Evolutionary conservation across 805 yeast genomes (phyloP), one percentile per base, ranked within the genome.

Genomic region (Sugiyamaella valdiviana): DNA sequence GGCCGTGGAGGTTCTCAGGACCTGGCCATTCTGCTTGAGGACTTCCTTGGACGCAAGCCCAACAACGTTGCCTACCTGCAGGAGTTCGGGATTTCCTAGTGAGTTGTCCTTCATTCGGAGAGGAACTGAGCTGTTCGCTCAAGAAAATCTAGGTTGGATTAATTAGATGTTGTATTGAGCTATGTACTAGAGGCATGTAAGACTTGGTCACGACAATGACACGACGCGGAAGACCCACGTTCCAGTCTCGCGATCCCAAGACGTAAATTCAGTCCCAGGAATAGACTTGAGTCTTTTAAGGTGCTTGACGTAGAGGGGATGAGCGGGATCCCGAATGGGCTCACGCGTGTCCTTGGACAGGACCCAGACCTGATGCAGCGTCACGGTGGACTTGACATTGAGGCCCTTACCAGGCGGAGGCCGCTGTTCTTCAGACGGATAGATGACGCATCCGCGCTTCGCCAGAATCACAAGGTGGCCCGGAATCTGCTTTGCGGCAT

Each of bases 351-450:
- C 84, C 59, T 78, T 83, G 43, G 82, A 73, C n/a, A 77, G 65
- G 19, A 97, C 96, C 66, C 77, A 90, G 62, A 95, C 85, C 12
- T 83, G 82, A 57, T 83, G 86, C 45, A 89, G 66, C 1, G 91
- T 79, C 39, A 89, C 78, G 51, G 76, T 75, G 6, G 85, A 85
- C 5, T 84, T 82, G 26, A 85, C 74, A 61, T 91, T 91, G 51
- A 93, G 73, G 0, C 96, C 98, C 57, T 85, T 85, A 4, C 96
- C 96, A 39, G 70, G 66, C 0, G 75, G 73, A 9, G 95, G 95
- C 55, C 74, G 77, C 17, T 64, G 64, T 6, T 71, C 67, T 17
- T 75, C 78, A 48, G 83, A 82, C 0, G 95, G 95, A 65, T 89
- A 91, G 1, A 88, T 76, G 1, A 77, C 70, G 63, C 85, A 81